Evolutionary conservation across 768 basidiomycete species (phyloP).

Genomic region (Suillus spraguei): DNA sequence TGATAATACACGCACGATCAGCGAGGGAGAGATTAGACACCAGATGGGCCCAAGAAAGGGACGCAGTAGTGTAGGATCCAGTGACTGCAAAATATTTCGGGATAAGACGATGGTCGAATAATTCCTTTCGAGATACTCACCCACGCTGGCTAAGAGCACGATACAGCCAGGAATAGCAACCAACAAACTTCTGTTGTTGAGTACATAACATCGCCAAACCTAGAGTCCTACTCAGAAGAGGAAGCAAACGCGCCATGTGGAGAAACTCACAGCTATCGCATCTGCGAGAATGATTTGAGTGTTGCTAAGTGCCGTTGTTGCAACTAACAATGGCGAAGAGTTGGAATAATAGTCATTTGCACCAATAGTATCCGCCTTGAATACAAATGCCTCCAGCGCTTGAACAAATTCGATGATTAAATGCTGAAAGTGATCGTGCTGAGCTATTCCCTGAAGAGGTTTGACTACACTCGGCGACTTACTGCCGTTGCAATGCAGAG

Average conservation of each 20-base stretch:
- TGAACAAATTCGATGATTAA: not conserved
- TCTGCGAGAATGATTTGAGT: not conserved
- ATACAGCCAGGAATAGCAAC: not conserved
- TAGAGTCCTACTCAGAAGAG: not conserved
- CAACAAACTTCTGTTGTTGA: not conserved
- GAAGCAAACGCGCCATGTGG: not conserved
- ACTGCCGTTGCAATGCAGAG: too few species aligned
- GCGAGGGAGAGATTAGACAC: not conserved
- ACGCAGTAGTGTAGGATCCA: not conserved
- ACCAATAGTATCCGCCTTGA: not conserved
- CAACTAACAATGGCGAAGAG: not conserved
- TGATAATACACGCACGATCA: not conserved
- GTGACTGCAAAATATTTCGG: not conserved
- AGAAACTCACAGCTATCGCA: not conserved
- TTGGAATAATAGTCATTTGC: constrained; percentile 2
- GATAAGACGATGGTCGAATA: not conserved
- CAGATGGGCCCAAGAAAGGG: not conserved
- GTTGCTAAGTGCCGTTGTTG: not conserved
- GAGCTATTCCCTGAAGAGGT: not conserved
- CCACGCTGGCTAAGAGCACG: not conserved
- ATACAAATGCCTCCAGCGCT: not conserved
- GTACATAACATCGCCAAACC: not conserved
- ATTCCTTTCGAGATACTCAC: not conserved
- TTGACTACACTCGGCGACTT: not conserved
- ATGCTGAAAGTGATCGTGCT: not conserved